Conservation (phyloP, 2,329 filamentous ascomycete species). For the Apiospora saccharicola region DNA sequence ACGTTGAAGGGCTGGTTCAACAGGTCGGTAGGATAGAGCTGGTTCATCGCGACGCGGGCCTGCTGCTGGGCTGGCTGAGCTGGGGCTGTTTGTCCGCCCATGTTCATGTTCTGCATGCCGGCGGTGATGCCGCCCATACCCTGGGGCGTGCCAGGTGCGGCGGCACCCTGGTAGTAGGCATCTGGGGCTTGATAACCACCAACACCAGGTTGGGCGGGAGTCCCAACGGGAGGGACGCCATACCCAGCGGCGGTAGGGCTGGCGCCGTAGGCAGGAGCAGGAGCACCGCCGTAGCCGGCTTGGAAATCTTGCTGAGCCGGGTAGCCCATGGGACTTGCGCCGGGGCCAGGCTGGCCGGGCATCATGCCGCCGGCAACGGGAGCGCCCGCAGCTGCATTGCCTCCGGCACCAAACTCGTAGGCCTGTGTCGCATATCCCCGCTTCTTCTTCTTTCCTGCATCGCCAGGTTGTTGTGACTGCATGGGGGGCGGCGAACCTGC, state of each 20-base stretch:
- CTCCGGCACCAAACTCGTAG: slow-evolving; percentile 89
- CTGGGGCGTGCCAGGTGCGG: slow-evolving; percentile 48
- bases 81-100: slow-evolving; percentile 67
- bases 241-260: slow-evolving; percentile 49
- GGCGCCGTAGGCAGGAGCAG: slow-evolving; percentile 49
- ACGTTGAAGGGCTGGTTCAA: slow-evolving; percentile 94
- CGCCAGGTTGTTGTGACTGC: slow-evolving; percentile 40
- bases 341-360: slow-evolving; percentile 50
- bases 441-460: slow-evolving; percentile 81
- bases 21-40: slow-evolving; percentile 90
- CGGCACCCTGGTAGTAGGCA: slow-evolving; percentile 68
- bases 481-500: slow-evolving; percentile 46
- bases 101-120: slow-evolving; percentile 63
- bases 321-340: slow-evolving; percentile 47
- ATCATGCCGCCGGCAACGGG: slow-evolving; percentile 49
- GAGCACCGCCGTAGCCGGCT: slow-evolving; percentile 40
- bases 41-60: slow-evolving; percentile 72
- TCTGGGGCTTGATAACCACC: slow-evolving; percentile 74
- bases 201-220: slow-evolving; percentile 52
- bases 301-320: slow-evolving; percentile 56
- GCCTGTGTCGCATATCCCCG: slow-evolving; percentile 92
- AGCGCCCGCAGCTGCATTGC: slow-evolving; percentile 70
- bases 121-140: slow-evolving; percentile 71
- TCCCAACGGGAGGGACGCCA: slow-evolving; percentile 50
- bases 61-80: slow-evolving; percentile 49